Conservation (phyloP, 306 rosid genomes). For the Trifolium repens region DNA sequence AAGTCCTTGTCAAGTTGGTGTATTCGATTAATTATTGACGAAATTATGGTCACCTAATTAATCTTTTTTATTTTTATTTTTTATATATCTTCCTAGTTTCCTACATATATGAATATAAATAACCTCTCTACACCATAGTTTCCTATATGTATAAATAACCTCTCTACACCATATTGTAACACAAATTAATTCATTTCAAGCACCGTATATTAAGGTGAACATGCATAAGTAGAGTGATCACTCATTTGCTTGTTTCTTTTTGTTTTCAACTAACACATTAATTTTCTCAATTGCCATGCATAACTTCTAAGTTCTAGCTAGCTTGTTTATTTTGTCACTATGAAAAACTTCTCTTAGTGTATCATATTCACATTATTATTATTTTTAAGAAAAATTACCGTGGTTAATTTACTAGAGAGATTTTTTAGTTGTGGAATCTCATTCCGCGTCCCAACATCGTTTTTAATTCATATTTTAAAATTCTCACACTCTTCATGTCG, state of each 20-base stretch:
- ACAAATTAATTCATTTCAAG: neutral
- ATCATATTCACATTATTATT: neutral
- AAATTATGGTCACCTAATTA: neutral
- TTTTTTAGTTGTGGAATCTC: neutral
- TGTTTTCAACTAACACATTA: neutral
- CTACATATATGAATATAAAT: neutral
- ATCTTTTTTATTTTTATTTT: neutral
- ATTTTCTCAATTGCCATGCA: neutral
- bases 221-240: neutral
- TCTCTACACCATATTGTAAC: neutral
- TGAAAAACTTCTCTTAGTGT: neutral
- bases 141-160: neutral
- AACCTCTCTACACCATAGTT: neutral
- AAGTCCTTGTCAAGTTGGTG: neutral
- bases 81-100: neutral
- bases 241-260: neutral
- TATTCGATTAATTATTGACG: neutral
- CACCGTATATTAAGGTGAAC: conserved; percentile 7
- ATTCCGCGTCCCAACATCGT: neutral
- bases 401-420: neutral
- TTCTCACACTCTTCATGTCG: neutral
- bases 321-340: neutral
- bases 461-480: too few relatives aligned
- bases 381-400: too few relatives aligned
- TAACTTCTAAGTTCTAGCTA: neutral